These are phyloP conservation scores for Beauveria bassiana DNA, from an alignment of 2,329 filamentous ascomycete species.

Conservation along the genomic window DNA sequence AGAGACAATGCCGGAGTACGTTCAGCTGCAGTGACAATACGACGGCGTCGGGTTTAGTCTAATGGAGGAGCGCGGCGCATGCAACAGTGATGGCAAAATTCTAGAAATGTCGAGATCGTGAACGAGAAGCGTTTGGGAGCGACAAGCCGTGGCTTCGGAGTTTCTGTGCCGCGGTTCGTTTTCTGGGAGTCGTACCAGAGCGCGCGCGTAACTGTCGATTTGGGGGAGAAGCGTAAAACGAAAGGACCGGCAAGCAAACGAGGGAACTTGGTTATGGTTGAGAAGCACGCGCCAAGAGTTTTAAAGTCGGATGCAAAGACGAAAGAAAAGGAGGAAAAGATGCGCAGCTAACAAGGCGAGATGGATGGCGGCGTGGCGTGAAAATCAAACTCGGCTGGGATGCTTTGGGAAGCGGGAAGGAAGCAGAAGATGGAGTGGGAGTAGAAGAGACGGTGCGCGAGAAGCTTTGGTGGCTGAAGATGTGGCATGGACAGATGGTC, in stretches of 20 bases:
- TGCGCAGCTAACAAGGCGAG: background rate
- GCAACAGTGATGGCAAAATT: background rate
- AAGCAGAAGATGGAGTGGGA: background rate
- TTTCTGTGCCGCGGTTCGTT: background rate
- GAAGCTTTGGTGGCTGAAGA: constrained; percentile 1
- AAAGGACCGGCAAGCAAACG: background rate
- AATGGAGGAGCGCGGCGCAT: background rate
- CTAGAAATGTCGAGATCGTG: background rate
- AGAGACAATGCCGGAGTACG: background rate
- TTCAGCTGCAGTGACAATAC: background rate
- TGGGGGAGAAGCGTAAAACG: background rate
- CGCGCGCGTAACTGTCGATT: background rate
- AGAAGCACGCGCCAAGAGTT: background rate
- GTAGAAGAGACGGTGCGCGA: background rate
- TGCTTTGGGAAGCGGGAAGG: background rate
- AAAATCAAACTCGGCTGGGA: background rate
- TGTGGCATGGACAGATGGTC: constrained; percentile 6
- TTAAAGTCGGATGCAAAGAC: background rate
- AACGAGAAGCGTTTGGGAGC: background rate
- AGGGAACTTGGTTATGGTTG: background rate
- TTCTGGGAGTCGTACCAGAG: background rate
- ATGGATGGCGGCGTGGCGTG: background rate
- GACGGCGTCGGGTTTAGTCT: background rate
- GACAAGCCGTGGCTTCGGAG: background rate
- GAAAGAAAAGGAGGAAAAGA: background rate